phyloP scores from a whole-genome alignment of 371 early-diverging fungal genomes.

The Rhizopus microsporus region DNA sequence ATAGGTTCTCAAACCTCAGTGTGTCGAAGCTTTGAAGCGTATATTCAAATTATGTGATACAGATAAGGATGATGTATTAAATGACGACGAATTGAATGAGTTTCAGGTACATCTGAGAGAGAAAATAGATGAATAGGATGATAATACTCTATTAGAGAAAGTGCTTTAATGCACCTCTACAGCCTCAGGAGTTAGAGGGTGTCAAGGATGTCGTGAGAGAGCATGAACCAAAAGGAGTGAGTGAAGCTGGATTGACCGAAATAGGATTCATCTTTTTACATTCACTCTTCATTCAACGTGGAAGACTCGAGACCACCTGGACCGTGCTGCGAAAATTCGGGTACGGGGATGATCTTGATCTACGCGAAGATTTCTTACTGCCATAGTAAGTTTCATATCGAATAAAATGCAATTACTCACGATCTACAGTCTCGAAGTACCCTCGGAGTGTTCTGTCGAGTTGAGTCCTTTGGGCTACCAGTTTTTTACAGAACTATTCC shows the following conservation, averaged over 20 bases:
- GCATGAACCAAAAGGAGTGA: constrained; percentile 86
- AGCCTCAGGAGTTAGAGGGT: constrained; percentile 91
- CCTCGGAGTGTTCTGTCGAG: constrained; percentile 88
- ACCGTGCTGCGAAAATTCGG: constrained; percentile 94
- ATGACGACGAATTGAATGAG: constrained; percentile 92
- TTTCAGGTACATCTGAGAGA: constrained; percentile 75
- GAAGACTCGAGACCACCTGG: constrained; percentile 97
- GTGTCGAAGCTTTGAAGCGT: constrained; percentile 86
- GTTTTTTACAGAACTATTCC: constrained; percentile 93
- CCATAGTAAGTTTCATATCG: constrained; percentile 60
- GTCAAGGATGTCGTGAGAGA: constrained; percentile 92
- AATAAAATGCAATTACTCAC: background rate
- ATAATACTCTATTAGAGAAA: constrained; percentile 59
- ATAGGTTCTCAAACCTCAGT: constrained; percentile 80
- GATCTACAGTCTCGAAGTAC: constrained; percentile 74
- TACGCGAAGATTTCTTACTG: constrained; percentile 86
- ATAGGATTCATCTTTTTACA: constrained; percentile 91
- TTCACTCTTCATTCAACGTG: constrained; percentile 93
- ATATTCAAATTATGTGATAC: constrained; percentile 94
- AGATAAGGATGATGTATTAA: constrained; percentile 89
- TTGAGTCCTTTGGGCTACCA: constrained; percentile 92
- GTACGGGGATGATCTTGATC: constrained; percentile 88
- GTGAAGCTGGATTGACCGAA: constrained; percentile 81
- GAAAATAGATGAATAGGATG: background rate
- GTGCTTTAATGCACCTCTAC: constrained; percentile 93